Evolutionary conservation across 148 eudicot genomes (phyloP).

Genomic region (Rhododendron simsii): DNA sequence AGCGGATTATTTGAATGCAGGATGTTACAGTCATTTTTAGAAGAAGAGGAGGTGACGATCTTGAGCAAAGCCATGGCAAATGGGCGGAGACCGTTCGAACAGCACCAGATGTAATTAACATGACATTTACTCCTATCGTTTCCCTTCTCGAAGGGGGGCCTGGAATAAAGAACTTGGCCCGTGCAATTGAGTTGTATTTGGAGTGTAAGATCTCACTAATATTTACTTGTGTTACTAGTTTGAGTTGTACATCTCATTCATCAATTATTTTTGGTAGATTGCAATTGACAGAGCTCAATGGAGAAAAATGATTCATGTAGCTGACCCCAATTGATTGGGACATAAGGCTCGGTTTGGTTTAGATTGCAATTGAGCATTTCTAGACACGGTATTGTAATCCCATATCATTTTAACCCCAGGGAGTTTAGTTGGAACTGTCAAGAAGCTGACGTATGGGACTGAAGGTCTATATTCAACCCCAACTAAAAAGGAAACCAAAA

Average conservation of each 20-base stretch:
- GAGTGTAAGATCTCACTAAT: constrained; percentile 68
- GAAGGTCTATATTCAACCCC: neutral
- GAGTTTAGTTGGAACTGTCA: neutral
- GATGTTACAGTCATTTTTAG: constrained; percentile 94
- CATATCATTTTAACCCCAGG: neutral
- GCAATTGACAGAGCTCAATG: too few relatives aligned
- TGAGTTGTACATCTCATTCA: constrained; percentile 17
- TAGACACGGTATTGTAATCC: neutral
- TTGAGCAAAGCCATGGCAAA: constrained; percentile 83
- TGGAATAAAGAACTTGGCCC: constrained; percentile 74
- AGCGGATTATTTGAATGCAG: constrained; percentile 38
- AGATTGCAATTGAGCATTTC: neutral
- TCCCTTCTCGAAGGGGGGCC: constrained; percentile 82
- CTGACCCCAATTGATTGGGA: too few relatives aligned
- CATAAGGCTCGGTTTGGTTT: too few relatives aligned
- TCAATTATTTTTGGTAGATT: neutral
- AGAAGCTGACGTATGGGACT: neutral
- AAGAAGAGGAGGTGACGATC: constrained; percentile 98
- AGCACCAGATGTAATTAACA: constrained; percentile 88
- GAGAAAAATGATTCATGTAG: too few relatives aligned
- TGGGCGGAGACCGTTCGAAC: constrained; percentile 77
- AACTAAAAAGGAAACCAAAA: neutral
- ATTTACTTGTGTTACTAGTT: constrained; percentile 8
- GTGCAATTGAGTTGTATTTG: constrained; percentile 90
- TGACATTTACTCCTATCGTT: constrained; percentile 86